phyloP scores from a whole-genome alignment of 805 yeast genomes.

The Lachancea dasiensis region DNA sequence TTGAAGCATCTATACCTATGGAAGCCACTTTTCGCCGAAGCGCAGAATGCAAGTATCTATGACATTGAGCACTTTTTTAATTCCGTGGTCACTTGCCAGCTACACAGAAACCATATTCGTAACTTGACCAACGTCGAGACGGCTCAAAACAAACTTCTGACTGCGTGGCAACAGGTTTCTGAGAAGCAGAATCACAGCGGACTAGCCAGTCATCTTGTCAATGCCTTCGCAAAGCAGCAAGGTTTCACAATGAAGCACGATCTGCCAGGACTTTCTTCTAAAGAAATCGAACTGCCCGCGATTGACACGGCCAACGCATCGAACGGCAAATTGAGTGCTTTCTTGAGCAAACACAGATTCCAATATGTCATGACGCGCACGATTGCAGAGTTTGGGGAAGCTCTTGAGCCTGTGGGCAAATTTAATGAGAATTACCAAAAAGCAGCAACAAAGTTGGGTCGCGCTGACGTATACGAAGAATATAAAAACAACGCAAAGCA shows the following conservation, averaged over 20 bases:
- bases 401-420: constrained; percentile 6
- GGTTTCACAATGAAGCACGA: constrained; percentile 6
- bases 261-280: constrained; percentile 11
- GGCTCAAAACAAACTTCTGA: constrained; percentile 19
- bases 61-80: constrained; percentile 29
- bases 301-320: constrained; percentile 5
- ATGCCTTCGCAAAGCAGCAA: constrained; percentile 18
- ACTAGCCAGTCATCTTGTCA: constrained; percentile 19
- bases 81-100: constrained; percentile 24
- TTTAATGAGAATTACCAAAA: constrained; percentile 15
- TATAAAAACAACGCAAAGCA: constrained; percentile 5
- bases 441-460: constrained; percentile 6
- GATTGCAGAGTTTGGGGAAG: constrained; percentile 14
- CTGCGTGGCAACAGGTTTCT: constrained; percentile 20
- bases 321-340: constrained; percentile 13
- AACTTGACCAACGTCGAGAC: constrained; percentile 14
- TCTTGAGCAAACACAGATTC: constrained; percentile 14
- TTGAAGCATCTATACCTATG: constrained; percentile 19
- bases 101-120: constrained; percentile 21
- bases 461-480: constrained; percentile 11
- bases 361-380: constrained; percentile 23
- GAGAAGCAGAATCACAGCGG: constrained; percentile 21
- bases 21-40: constrained; percentile 16
- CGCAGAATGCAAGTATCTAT: constrained; percentile 16
- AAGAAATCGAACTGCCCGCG: constrained; percentile 12